A percentile compares a stretch with the other conserved stretches of the same genome.
phyloP scores from a whole-genome alignment of 2,329 filamentous ascomycete genomes.

The Aspergillus quadricinctus region DNA sequence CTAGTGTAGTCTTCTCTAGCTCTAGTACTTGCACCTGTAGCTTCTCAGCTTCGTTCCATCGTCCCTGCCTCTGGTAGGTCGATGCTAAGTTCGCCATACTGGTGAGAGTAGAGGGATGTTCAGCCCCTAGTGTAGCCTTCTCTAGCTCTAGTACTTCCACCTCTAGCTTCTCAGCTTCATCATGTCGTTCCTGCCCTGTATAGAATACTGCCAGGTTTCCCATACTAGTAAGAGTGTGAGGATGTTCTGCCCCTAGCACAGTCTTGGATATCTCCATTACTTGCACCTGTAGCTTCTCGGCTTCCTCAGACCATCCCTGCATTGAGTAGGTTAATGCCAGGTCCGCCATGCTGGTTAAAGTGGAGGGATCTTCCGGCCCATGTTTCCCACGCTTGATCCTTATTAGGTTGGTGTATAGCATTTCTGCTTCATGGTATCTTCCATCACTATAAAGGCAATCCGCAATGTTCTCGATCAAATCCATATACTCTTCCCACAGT shows the following conservation, averaged over 20 bases:
- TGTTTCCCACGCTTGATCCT: conserved; percentile 13
- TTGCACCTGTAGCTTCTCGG: conserved; percentile 13
- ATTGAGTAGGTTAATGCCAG: neutral
- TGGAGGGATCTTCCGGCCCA: neutral
- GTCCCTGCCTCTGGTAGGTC: too few species aligned
- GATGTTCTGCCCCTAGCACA: conserved; percentile 9
- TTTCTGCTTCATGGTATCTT: neutral
- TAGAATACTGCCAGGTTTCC: neutral
- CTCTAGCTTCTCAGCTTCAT: conserved; percentile 15
- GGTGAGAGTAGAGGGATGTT: conserved; percentile 4
- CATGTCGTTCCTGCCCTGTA: conserved; percentile 4
- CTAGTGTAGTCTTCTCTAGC: too few species aligned
- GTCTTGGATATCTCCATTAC: conserved; percentile 13
- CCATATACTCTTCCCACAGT: neutral
- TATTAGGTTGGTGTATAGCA: neutral
- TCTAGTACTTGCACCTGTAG: too few species aligned
- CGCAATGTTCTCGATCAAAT: neutral
- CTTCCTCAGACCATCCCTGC: conserved; percentile 9
- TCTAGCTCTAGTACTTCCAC: conserved; percentile 13
- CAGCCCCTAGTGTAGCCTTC: conserved; percentile 12
- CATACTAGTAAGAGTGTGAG: conserved; percentile 3
- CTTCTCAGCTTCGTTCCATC: too few species aligned
- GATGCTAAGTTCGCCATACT: neutral
- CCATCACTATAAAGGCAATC: neutral
- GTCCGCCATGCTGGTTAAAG: conserved; percentile 3